These are phyloP conservation scores for Aspergillus campestris DNA, from an alignment of 495 filamentous ascomycete genomes.

Conservation along the genomic window DNA sequence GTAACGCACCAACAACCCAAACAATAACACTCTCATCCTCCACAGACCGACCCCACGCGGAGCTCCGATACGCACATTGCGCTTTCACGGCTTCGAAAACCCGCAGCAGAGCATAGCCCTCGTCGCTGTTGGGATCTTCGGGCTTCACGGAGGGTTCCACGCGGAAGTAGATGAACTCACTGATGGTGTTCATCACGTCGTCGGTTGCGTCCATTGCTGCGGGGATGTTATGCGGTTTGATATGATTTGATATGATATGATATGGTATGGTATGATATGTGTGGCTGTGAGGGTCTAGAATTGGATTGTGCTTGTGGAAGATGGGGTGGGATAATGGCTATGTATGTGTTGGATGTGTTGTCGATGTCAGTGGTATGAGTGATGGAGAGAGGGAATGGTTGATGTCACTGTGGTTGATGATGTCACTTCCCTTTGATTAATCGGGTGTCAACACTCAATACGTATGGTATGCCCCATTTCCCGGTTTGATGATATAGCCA, in stretches of 20 bases:
- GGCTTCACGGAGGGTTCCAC: constrained; percentile 31
- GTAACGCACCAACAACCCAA: constrained; percentile 33
- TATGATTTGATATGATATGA: neutral
- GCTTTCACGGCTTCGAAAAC: constrained; percentile 21
- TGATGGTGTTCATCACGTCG: constrained; percentile 18
- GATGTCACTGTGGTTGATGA: too few species aligned
- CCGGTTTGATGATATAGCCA: too few species aligned
- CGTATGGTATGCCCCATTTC: too few species aligned
- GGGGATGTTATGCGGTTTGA: neutral
- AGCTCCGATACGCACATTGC: constrained; percentile 30
- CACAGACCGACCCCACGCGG: constrained; percentile 31
- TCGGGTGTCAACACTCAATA: too few species aligned
- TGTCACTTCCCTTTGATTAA: too few species aligned
- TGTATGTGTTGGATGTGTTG: too few species aligned
- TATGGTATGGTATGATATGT: neutral
- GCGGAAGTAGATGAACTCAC: constrained; percentile 35
- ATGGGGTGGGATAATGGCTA: too few species aligned
- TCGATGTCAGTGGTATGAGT: too few species aligned
- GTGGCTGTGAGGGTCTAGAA: too few species aligned
- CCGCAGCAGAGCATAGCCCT: constrained; percentile 22
- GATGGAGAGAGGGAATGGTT: too few species aligned
- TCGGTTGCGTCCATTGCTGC: neutral
- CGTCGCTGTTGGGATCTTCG: constrained; percentile 28
- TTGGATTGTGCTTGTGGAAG: too few species aligned
- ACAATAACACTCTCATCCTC: constrained; percentile 30